A percentile compares a stretch with the other conserved stretches of the same genome.
phyloP scores from a whole-genome alignment of 2,329 filamentous ascomycete species.

The Talaromyces rugulosus region DNA sequence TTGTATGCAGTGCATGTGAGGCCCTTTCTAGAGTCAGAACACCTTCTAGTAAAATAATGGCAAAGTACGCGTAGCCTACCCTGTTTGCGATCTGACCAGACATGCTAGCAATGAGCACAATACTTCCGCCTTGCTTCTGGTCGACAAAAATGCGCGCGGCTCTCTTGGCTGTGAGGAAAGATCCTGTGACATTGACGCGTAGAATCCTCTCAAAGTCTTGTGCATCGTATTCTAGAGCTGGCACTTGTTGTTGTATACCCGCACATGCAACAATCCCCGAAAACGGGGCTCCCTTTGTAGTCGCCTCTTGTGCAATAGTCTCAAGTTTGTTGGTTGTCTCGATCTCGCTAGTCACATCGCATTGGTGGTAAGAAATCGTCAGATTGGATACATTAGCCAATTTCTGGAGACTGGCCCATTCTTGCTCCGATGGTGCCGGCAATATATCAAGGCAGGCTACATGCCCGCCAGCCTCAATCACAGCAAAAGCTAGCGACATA shows the following conservation, averaged over 20 bases:
- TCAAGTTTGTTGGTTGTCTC: conserved; percentile 34
- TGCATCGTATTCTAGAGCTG: conserved; percentile 71
- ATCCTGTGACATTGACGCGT: conserved; percentile 57
- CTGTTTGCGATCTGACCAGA: conserved; percentile 56
- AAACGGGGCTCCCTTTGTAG: conserved; percentile 13
- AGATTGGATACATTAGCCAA: conserved; percentile 33
- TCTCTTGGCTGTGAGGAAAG: conserved; percentile 61
- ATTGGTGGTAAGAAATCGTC: conserved; percentile 39
- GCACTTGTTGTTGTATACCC: conserved; percentile 72
- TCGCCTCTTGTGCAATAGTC: conserved; percentile 27
- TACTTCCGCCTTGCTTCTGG: conserved; percentile 56
- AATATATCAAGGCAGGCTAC: conserved; percentile 49
- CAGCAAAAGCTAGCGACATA: conserved; percentile 46
- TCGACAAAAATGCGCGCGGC: conserved; percentile 60
- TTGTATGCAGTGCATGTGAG: conserved; percentile 48
- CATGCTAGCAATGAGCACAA: conserved; percentile 61
- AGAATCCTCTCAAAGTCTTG: conserved; percentile 61
- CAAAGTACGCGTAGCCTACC: conserved; percentile 23
- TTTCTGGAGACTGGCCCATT: conserved; percentile 43
- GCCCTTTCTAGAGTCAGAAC: conserved; percentile 30
- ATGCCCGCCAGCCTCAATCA: conserved; percentile 48
- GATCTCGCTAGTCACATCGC: conserved; percentile 47
- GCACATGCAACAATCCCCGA: conserved; percentile 68
- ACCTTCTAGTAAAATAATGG: neutral
- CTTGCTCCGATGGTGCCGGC: conserved; percentile 20